phyloP scores from a whole-genome alignment of 306 rosid species.

The Alnus glutinosa region DNA sequence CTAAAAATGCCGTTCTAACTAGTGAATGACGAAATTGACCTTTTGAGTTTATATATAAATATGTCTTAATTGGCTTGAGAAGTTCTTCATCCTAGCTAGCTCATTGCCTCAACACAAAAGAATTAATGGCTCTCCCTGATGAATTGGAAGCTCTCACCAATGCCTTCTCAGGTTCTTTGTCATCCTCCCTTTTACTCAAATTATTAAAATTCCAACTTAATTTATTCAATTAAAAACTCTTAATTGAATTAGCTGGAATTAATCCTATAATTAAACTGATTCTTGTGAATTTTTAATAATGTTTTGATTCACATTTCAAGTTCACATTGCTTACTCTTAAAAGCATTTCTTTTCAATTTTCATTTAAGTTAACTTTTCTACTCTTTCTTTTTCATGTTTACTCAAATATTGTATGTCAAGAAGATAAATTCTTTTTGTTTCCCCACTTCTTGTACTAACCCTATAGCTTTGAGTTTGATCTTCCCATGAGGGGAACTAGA shows the following conservation, averaged over 20 bases:
- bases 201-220: background rate
- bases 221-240: background rate
- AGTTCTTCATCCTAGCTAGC: slow-evolving; percentile 7
- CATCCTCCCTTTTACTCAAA: background rate
- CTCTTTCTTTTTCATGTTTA: too few species aligned
- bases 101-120: background rate
- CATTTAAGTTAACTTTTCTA: background rate
- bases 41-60: slow-evolving; percentile 22
- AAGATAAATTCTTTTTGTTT: background rate
- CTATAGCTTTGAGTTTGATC: too few species aligned
- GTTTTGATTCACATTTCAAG: background rate
- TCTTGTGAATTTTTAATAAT: background rate
- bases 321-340: too few species aligned
- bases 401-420: background rate
- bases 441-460: background rate
- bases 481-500: too few species aligned
- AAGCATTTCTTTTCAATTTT: background rate
- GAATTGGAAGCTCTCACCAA: slow-evolving; percentile 58
- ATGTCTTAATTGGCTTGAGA: background rate
- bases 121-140: slow-evolving; percentile 53
- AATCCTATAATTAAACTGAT: background rate
- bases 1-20: background rate
- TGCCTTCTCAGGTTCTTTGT: slow-evolving; percentile 76
- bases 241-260: background rate
- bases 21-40: slow-evolving; percentile 43